phyloP scores from a whole-genome alignment of 805 yeast genomes.

The Kluyveromyces siamensis region DNA sequence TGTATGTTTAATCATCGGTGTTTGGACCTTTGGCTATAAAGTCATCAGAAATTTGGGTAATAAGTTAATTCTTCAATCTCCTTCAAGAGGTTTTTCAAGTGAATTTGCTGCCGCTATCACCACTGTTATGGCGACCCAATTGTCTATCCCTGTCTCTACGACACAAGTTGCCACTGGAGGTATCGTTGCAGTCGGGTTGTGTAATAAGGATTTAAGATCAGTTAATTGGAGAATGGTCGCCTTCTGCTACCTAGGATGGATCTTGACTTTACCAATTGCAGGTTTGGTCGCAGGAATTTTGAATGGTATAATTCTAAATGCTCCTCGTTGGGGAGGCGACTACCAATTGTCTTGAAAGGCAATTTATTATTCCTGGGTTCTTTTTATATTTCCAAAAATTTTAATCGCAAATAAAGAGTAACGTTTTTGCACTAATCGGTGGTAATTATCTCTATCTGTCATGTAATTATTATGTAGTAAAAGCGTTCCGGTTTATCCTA shows the following conservation, averaged over 20 bases:
- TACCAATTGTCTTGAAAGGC: conserved; percentile 15
- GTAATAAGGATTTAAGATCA: conserved; percentile 52
- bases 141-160: conserved; percentile 65
- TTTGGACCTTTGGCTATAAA: conserved; percentile 64
- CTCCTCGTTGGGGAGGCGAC: conserved; percentile 41
- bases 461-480: too few species aligned
- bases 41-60: conserved; percentile 67
- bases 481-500: too few species aligned
- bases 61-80: conserved; percentile 65
- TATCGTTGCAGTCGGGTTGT: conserved; percentile 64
- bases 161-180: conserved; percentile 77
- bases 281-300: conserved; percentile 63
- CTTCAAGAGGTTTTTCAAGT: conserved; percentile 67
- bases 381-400: neutral
- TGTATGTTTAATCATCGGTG: conserved; percentile 55
- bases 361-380: neutral
- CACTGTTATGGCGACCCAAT: conserved; percentile 64
- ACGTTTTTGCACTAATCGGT: too few species aligned
- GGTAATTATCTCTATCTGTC: too few species aligned
- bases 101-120: conserved; percentile 75
- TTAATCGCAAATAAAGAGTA: too few species aligned
- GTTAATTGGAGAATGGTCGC: conserved; percentile 72
- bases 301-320: conserved; percentile 54
- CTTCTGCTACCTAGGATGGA: conserved; percentile 68
- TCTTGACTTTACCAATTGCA: conserved; percentile 63